Conservation (phyloP, 805 yeast genomes). For the Zygoascus bituminiphila region DNA sequence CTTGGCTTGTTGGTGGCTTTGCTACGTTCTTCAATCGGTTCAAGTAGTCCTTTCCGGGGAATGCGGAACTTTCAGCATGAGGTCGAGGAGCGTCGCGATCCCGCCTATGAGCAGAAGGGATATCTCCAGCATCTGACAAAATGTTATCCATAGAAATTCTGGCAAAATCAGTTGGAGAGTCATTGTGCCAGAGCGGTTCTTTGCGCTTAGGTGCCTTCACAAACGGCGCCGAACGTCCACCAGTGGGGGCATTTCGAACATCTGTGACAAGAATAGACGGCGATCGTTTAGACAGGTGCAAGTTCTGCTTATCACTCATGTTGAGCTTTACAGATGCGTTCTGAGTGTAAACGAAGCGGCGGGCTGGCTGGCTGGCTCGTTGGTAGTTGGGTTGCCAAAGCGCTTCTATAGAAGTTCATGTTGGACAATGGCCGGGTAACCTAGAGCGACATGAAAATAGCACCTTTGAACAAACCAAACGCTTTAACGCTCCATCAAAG, state of each 20-base stretch:
- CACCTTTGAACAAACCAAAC: too few species aligned
- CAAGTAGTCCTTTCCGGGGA: not conserved
- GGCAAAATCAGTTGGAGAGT: not conserved
- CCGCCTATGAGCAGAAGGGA: constrained; percentile 70
- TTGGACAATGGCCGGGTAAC: too few species aligned
- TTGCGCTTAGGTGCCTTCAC: constrained; percentile 21
- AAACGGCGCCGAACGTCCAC: constrained; percentile 28
- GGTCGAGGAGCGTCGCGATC: not conserved
- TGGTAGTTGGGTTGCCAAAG: too few species aligned
- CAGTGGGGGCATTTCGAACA: constrained; percentile 47
- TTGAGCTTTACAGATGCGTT: too few species aligned
- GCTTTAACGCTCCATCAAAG: too few species aligned
- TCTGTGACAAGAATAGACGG: constrained; percentile 94
- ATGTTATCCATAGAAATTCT: constrained; percentile 69
- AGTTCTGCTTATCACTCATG: constrained; percentile 11
- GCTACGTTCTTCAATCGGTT: not conserved
- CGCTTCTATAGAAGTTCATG: too few species aligned
- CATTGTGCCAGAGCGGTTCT: not conserved
- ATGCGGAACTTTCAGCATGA: not conserved
- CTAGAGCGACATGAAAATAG: too few species aligned
- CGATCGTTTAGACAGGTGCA: constrained; percentile 72
- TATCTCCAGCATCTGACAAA: constrained; percentile 70
- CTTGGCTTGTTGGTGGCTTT: not conserved
- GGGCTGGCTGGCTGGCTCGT: too few species aligned
- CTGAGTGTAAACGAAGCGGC: too few species aligned